phyloP scores from a whole-genome alignment of 768 basidiomycete species.

The Leccinum boreale region DNA sequence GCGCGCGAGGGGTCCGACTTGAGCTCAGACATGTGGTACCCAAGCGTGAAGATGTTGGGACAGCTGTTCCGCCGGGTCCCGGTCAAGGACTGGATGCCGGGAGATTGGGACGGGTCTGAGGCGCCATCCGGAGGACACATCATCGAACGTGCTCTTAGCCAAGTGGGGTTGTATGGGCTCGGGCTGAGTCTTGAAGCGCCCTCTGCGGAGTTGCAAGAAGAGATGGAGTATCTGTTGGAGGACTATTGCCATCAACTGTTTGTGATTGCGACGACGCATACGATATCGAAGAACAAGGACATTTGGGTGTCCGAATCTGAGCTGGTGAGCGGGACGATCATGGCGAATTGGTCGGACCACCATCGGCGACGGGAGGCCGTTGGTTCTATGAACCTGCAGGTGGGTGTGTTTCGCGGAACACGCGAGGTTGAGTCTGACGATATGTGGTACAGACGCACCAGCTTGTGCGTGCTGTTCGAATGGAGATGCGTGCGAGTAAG shows the following conservation, averaged over 20 bases:
- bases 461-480: conserved; percentile 35
- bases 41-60: conserved; percentile 43
- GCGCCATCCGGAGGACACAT: conserved; percentile 28
- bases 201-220: conserved; percentile 29
- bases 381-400: conserved; percentile 44
- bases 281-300: conserved; percentile 36
- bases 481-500: conserved; percentile 26
- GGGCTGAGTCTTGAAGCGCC: conserved; percentile 28
- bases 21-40: conserved; percentile 31
- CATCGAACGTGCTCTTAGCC: conserved; percentile 26
- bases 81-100: conserved; percentile 30
- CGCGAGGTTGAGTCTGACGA: background rate
- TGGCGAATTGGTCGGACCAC: conserved; percentile 42
- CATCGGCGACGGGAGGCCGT: conserved; percentile 39
- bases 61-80: conserved; percentile 44
- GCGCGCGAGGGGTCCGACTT: conserved; percentile 37
- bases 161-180: conserved; percentile 27
- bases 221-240: conserved; percentile 37
- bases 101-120: conserved; percentile 11
- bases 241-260: conserved; percentile 34
- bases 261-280: conserved; percentile 35
- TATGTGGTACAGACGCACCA: conserved; percentile 35
- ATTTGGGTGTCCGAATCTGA: conserved; percentile 38
- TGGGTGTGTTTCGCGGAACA: conserved; percentile 14
- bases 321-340: conserved; percentile 44